phyloP scores from a whole-genome alignment of 2,329 filamentous ascomycete species.

The Arthrobotrys sphaeroides region DNA sequence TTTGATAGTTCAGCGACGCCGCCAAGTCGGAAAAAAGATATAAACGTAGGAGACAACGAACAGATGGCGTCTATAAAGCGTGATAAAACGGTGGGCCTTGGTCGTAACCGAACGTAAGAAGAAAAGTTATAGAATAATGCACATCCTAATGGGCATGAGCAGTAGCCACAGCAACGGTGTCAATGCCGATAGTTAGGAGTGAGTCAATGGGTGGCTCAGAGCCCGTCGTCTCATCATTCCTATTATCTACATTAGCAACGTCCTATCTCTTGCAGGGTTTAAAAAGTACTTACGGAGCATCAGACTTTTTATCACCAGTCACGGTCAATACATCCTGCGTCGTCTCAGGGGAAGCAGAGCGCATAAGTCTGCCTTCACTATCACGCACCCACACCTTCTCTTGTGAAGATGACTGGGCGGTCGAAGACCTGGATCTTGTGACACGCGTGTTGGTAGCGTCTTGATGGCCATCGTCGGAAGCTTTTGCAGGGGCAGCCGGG shows the following conservation, averaged over 20 bases:
- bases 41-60: no score
- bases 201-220: constrained; percentile 21
- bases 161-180: neutral
- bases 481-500: neutral
- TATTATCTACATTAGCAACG: neutral
- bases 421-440: neutral
- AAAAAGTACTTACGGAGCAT: constrained; percentile 4
- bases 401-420: constrained; percentile 31
- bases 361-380: constrained; percentile 38
- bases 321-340: neutral
- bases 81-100: neutral
- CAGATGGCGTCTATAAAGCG: neutral
- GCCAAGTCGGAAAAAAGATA: no score
- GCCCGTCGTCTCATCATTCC: constrained; percentile 11
- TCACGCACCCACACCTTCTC: constrained; percentile 34
- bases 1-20: no score
- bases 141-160: constrained; percentile 18
- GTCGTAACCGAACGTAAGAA: neutral
- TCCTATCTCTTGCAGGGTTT: neutral
- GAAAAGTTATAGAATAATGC: neutral
- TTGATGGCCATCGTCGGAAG: neutral
- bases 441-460: neutral
- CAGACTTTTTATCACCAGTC: neutral
- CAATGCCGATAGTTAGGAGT: constrained; percentile 22
- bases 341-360: constrained; percentile 39